phyloP scores from a whole-genome alignment of 73 alveolate species.

The Strombidium stylifer region DNA sequence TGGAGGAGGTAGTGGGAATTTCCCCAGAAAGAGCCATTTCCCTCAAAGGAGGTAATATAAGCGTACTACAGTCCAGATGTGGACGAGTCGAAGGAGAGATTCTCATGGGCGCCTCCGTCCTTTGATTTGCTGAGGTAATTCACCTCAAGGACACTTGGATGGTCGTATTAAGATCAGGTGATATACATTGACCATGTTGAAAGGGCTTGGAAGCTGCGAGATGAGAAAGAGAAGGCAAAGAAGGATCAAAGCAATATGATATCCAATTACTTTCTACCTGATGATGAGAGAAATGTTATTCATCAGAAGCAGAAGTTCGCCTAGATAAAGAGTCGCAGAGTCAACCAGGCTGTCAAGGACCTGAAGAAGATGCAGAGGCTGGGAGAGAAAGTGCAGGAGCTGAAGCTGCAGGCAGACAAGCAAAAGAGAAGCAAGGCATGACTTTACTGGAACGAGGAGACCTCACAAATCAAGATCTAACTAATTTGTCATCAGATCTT shows the following conservation, averaged over 20 bases:
- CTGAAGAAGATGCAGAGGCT: constrained; percentile 36
- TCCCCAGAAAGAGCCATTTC: constrained; percentile 75
- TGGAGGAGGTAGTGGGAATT: constrained; percentile 78
- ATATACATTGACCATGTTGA: constrained; percentile 29
- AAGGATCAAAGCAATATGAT: too few species aligned
- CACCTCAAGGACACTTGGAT: constrained; percentile 27
- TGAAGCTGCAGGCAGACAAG: too few species aligned
- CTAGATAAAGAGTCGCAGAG: constrained; percentile 45
- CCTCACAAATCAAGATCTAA: too few species aligned
- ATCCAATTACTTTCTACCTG: too few species aligned
- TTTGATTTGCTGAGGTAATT: constrained; percentile 47
- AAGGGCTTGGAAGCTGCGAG: constrained; percentile 47
- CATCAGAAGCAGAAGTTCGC: constrained; percentile 63
- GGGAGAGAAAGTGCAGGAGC: neutral
- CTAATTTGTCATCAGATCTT: too few species aligned
- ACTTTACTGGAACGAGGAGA: too few species aligned
- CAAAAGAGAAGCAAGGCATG: too few species aligned
- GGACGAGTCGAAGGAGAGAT: constrained; percentile 47
- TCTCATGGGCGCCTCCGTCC: constrained; percentile 74
- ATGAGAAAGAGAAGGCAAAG: constrained; percentile 40
- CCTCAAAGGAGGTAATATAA: constrained; percentile 46
- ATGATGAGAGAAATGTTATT: constrained; percentile 60
- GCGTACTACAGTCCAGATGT: constrained; percentile 63
- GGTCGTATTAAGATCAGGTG: constrained; percentile 15
- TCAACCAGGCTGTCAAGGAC: constrained; percentile 52